phyloP scores from a whole-genome alignment of 371 early-diverging fungal species.

The Blastocladiella emersonii region DNA sequence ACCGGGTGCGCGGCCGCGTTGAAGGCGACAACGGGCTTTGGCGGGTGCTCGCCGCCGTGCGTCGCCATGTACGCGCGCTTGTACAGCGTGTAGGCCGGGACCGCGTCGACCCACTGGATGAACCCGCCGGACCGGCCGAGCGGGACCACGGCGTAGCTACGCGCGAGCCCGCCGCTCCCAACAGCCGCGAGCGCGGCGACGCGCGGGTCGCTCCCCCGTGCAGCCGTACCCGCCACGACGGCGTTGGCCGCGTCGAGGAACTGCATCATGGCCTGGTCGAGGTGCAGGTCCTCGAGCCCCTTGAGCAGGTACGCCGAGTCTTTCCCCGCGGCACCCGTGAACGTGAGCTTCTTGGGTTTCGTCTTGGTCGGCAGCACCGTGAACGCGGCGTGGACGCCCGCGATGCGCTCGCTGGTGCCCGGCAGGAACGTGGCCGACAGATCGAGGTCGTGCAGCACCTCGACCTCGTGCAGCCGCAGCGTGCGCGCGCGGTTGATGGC shows the following conservation, averaged over 20 bases:
- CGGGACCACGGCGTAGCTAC: constrained; percentile 89
- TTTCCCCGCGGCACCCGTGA: constrained; percentile 59
- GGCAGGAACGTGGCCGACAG: constrained; percentile 40
- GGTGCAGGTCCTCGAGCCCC: constrained; percentile 78
- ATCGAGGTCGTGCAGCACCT: constrained; percentile 43
- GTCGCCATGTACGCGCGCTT: constrained; percentile 24
- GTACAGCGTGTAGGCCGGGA: constrained; percentile 39
- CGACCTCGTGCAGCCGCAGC: constrained; percentile 35
- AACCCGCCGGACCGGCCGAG: constrained; percentile 86
- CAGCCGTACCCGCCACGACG: constrained; percentile 22
- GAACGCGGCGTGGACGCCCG: constrained; percentile 33
- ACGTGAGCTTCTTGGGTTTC: constrained; percentile 71
- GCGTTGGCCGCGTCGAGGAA: constrained; percentile 54
- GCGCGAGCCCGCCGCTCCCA: constrained; percentile 18
- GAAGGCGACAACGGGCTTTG: constrained; percentile 7
- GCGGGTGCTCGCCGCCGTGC: constrained; percentile 10
- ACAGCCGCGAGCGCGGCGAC: too few relatives aligned
- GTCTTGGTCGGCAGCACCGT: constrained; percentile 69
- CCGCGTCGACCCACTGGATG: constrained; percentile 92
- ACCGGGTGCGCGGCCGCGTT: constrained; percentile 14
- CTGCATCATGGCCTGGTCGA: constrained; percentile 86
- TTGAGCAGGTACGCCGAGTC: constrained; percentile 72
- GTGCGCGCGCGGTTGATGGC: neutral
- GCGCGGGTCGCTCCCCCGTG: too few relatives aligned
- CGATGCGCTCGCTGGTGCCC: constrained; percentile 45